Evolutionary conservation across 2,329 filamentous ascomycete species (phyloP).

Genomic region (Kalmusia sp.): DNA sequence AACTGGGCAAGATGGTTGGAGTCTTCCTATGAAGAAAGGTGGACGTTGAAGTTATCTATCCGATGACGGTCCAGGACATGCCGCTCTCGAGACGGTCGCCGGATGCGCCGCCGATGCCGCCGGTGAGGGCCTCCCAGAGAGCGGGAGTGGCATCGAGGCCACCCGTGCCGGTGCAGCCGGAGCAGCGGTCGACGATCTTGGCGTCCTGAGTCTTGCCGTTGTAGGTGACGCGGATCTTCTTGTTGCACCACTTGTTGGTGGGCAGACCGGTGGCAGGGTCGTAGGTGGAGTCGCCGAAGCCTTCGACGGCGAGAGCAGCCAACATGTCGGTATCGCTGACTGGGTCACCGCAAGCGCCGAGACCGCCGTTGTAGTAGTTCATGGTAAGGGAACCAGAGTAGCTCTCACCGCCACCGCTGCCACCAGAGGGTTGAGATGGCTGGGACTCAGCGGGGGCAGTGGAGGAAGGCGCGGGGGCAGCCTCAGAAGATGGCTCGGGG

Average conservation of each 20-base stretch:
- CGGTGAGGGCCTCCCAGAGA: conserved; percentile 39
- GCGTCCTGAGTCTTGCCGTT: conserved; percentile 35
- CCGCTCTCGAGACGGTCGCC: conserved; percentile 28
- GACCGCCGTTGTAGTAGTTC: conserved; percentile 38
- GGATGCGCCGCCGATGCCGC: conserved; percentile 9
- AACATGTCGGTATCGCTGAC: conserved; percentile 30
- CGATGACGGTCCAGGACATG: conserved; percentile 26
- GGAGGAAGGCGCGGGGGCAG: conserved; percentile 4
- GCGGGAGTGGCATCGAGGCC: conserved; percentile 40
- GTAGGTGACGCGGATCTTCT: conserved; percentile 41
- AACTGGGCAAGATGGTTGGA: conserved; percentile 13
- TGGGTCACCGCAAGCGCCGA: conserved; percentile 39
- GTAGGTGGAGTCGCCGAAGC: conserved; percentile 39
- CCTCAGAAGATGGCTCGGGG: background rate
- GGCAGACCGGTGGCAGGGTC: conserved; percentile 37
- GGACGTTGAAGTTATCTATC: conserved; percentile 13
- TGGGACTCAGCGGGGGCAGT: conserved; percentile 8
- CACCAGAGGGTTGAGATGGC: conserved; percentile 13
- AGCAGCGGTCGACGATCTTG: conserved; percentile 44
- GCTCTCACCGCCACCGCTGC: conserved; percentile 11
- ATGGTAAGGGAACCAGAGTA: conserved; percentile 41
- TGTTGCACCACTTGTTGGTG: conserved; percentile 44
- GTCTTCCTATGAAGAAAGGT: conserved; percentile 22
- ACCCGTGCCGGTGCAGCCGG: conserved; percentile 33
- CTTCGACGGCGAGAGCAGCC: conserved; percentile 36